Base-by-base conservation (phyloP, 768 basidiomycete species). In the Mycena rosella region DNA sequence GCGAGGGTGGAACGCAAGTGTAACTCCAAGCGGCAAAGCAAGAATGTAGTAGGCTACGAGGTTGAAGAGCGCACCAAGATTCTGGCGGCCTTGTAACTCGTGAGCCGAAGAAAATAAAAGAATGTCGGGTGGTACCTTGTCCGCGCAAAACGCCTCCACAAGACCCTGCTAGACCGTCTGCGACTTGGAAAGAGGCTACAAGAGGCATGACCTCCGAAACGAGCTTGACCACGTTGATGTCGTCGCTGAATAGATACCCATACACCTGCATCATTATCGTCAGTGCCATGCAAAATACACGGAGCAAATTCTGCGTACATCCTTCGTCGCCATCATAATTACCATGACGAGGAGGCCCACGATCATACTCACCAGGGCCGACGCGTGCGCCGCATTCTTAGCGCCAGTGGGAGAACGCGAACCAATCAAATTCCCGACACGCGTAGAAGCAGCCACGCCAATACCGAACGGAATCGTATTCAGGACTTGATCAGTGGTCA, bases 401-500 rank as follows among this genome's bases (percentile, higher is more conserved):
- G 91, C 90, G 34, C 84, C 85, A 0, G 65, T 48, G 2, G 88
- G 82, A 8, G 84, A 84, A 38, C 83, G 83, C 18, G 86, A 80
- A 13, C 93, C 93, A 42, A 93, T 89, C 48, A 91, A 80, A 74
- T 92, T 92, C 29, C 92, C 93, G 8, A 94, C 85, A 18, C 90
- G 87, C 15, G 89, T 87, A 20, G 91, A 92, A 5, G 91, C 88
- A 38, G 91, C 90, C 27, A 94, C 88, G 13, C 91, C 91, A 48
- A 92, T 89, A 10, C 91, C 91, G 70, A 92, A 93, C 0, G 92
- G 92, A 51, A 93, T 85, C 0, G 91, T 92, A 61, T 90, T 90
- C 30, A 94, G 79, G 70, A 93, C 89, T 87, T 92, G 91, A 73
- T 94, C 93, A 7, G 89, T 87, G 20, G 91, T 93, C 90, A 93